phyloP scores from a whole-genome alignment of 495 filamentous ascomycete species.

The Cairneyella variabilis region DNA sequence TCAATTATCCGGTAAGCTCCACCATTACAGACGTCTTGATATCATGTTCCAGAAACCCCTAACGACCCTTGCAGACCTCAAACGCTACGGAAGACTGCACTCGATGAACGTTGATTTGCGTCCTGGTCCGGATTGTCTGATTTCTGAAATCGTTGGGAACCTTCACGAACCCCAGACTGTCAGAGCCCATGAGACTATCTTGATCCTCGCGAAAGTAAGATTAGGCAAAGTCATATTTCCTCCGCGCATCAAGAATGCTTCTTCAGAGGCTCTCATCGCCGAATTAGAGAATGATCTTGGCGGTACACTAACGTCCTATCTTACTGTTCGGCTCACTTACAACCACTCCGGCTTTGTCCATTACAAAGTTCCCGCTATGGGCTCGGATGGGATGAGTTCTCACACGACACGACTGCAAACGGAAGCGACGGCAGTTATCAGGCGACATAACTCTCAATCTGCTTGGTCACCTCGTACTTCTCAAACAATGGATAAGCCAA shows the following conservation, averaged over 20 bases:
- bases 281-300: conserved; percentile 47
- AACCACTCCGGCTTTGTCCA: conserved; percentile 45
- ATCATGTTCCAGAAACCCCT: not conserved
- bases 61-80: conserved; percentile 1
- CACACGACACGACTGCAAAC: conserved; percentile 41
- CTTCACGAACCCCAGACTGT: conserved; percentile 15
- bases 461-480: conserved; percentile 31
- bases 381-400: not conserved
- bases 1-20: conserved; percentile 6
- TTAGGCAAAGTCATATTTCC: conserved; percentile 1
- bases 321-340: conserved; percentile 44
- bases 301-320: conserved; percentile 33
- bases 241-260: not conserved
- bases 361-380: not conserved
- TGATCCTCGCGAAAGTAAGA: conserved; percentile 21
- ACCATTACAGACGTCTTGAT: not conserved
- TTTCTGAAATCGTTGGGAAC: conserved; percentile 18
- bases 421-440: conserved; percentile 36
- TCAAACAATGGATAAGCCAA: conserved; percentile 19
- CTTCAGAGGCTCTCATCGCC: conserved; percentile 44
- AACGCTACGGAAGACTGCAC: conserved; percentile 13
- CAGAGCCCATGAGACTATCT: conserved; percentile 25
- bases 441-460: conserved; percentile 38
- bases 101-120: conserved; percentile 20
- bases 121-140: conserved; percentile 7